Evolutionary conservation across 768 basidiomycete species (phyloP).

Genomic region (Suillus clintonianus): DNA sequence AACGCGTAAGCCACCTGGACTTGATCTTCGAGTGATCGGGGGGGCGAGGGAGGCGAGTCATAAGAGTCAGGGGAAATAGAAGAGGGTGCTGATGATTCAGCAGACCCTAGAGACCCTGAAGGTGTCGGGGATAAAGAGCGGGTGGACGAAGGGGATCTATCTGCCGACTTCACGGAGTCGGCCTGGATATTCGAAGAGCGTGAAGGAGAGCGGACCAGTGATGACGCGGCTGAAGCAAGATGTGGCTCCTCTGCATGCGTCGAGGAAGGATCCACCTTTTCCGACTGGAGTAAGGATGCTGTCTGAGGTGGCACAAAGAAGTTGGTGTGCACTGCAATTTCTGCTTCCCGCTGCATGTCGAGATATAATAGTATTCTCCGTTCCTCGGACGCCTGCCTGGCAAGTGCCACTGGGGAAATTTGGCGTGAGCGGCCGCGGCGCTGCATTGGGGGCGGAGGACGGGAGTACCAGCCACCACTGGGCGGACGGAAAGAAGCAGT

Average conservation of each 20-base stretch:
- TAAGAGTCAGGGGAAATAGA: constrained; percentile 38
- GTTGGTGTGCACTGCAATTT: not conserved
- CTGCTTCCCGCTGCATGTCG: constrained; percentile 11
- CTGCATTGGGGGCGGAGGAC: constrained; percentile 27
- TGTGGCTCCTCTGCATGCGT: not conserved
- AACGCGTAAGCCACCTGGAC: constrained; percentile 67
- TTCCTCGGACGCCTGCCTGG: constrained; percentile 45
- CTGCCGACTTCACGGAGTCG: not conserved
- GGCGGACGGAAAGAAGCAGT: constrained; percentile 24
- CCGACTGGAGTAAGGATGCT: constrained; percentile 5
- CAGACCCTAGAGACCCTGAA: constrained; percentile 13
- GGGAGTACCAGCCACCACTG: constrained; percentile 22
- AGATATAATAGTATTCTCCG: constrained; percentile 22
- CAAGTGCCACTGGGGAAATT: constrained; percentile 44
- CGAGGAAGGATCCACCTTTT: constrained; percentile 2
- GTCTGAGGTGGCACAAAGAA: constrained; percentile 5
- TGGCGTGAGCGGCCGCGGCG: constrained; percentile 44
- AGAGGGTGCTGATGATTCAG: constrained; percentile 23
- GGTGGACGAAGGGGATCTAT: constrained; percentile 4
- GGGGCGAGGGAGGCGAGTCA: constrained; percentile 45
- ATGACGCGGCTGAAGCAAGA: not conserved
- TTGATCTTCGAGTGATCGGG: constrained; percentile 58
- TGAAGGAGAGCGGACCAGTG: not conserved
- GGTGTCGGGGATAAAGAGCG: constrained; percentile 26
- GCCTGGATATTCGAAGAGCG: not conserved